phyloP scores from a whole-genome alignment of 2,329 filamentous ascomycete species.

The Parasarocladium wereldwijsianum region DNA sequence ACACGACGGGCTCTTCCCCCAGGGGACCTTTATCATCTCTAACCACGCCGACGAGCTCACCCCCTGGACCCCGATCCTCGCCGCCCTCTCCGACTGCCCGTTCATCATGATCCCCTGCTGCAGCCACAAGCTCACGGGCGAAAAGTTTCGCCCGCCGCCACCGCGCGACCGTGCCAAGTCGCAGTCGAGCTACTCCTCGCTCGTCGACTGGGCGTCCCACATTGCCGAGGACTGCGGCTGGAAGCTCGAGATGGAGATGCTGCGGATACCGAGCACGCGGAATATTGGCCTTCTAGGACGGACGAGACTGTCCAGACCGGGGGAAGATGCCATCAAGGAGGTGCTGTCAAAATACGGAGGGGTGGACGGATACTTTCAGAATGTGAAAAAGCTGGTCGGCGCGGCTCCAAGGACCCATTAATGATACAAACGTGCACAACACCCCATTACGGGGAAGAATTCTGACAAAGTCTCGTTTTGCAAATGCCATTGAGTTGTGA shows the following conservation, averaged over 20 bases:
- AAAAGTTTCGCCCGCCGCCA: constrained; percentile 51
- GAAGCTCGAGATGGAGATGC: constrained; percentile 64
- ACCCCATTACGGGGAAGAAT: too few relatives aligned
- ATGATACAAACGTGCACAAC: too few relatives aligned
- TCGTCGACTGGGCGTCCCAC: constrained; percentile 62
- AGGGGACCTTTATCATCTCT: constrained; percentile 79
- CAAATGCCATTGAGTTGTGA: too few relatives aligned
- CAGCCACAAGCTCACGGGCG: constrained; percentile 71
- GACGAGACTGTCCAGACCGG: constrained; percentile 14
- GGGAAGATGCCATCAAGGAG: constrained; percentile 23
- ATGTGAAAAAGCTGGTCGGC: constrained; percentile 46
- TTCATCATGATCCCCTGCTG: constrained; percentile 95
- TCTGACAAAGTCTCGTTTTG: too few relatives aligned
- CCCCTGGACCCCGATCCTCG: constrained; percentile 85
- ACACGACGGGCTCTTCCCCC: constrained; percentile 52
- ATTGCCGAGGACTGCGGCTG: constrained; percentile 63
- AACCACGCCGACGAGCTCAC: constrained; percentile 97
- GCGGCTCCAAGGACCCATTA: constrained; percentile 24
- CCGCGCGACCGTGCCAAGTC: constrained; percentile 33
- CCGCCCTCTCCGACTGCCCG: constrained; percentile 56
- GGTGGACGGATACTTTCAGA: constrained; percentile 42
- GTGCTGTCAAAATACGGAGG: constrained; percentile 38
- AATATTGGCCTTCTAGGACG: constrained; percentile 73
- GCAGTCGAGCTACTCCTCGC: constrained; percentile 64
- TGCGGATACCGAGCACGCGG: constrained; percentile 83